Conservation (phyloP, 768 basidiomycete genomes). For the Psilocybe cubensis region DNA sequence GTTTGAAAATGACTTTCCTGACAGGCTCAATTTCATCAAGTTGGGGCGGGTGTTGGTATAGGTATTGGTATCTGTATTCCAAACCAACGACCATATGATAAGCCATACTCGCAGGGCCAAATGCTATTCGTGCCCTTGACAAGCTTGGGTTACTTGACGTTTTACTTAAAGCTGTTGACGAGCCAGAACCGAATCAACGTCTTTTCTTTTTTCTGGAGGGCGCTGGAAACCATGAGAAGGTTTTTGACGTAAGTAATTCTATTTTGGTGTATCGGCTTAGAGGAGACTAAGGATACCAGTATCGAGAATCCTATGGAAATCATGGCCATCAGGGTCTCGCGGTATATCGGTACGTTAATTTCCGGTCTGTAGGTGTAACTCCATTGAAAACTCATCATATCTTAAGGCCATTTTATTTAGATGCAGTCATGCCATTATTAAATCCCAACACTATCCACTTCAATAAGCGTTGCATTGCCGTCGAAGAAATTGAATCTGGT, state of each 20-base stretch:
- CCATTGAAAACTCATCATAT: not conserved
- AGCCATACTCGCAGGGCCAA: conserved; percentile 41
- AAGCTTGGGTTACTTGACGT: conserved; percentile 47
- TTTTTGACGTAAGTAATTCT: conserved; percentile 44
- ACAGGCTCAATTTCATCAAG: conserved; percentile 51
- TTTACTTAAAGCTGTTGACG: conserved; percentile 41
- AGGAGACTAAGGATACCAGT: not conserved
- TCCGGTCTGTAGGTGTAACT: not conserved
- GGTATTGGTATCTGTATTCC: conserved; percentile 33
- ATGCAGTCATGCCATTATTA: conserved; percentile 46
- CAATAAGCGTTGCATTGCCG: conserved; percentile 49
- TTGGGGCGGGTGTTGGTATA: conserved; percentile 58
- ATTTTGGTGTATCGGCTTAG: not conserved
- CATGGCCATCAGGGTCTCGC: conserved; percentile 42
- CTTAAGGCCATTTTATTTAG: conserved; percentile 52
- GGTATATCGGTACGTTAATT: conserved; percentile 42
- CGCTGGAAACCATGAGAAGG: conserved; percentile 39
- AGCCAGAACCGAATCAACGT: conserved; percentile 30
- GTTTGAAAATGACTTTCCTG: not conserved
- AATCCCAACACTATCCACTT: conserved; percentile 48
- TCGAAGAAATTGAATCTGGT: conserved; percentile 30
- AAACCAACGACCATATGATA: not conserved
- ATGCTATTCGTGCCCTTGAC: conserved; percentile 48
- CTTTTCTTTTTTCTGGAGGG: conserved; percentile 49
- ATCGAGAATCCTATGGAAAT: conserved; percentile 8